These are phyloP conservation scores for Colletotrichum sidae DNA, from an alignment of 2,329 filamentous ascomycete species.

Conservation along the genomic window DNA sequence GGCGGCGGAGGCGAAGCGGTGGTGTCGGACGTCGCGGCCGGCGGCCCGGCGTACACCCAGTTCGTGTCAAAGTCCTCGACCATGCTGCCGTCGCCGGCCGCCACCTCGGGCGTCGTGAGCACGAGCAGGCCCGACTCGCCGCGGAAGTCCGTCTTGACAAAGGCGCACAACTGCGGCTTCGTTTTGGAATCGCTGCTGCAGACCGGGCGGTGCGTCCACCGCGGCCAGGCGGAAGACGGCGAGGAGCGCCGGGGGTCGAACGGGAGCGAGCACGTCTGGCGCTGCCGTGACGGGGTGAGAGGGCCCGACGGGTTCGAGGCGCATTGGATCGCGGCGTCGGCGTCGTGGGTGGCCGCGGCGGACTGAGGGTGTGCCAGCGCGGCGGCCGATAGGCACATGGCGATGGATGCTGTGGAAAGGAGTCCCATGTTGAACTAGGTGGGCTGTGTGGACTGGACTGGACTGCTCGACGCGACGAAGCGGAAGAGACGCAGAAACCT, in stretches of 20 bases:
- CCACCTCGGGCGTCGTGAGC: slow-evolving; percentile 29
- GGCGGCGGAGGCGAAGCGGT: too few relatives aligned
- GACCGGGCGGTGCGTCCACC: slow-evolving; percentile 35
- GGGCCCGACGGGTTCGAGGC: neutral
- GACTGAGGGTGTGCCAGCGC: neutral
- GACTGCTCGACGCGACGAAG: too few relatives aligned
- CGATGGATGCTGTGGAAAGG: neutral
- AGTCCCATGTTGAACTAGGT: neutral
- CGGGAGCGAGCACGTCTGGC: neutral
- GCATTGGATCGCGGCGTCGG: neutral
- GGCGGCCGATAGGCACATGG: accelerated
- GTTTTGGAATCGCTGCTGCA: slow-evolving; percentile 23
- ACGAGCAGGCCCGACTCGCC: slow-evolving; percentile 28
- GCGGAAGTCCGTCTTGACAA: slow-evolving; percentile 33
- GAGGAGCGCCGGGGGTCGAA: neutral
- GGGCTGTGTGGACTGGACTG: neutral
- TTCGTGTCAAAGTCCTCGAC: slow-evolving; percentile 22
- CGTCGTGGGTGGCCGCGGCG: too few relatives aligned
- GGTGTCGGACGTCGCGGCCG: too few relatives aligned
- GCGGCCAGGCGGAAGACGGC: neutral
- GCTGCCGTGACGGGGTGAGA: neutral
- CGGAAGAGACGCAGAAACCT: too few relatives aligned
- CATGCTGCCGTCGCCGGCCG: slow-evolving; percentile 19
- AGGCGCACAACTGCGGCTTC: slow-evolving; percentile 26
- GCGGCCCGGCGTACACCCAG: neutral